Percentiles rank a stretch among this genome's conserved stretches.
Conservation (phyloP, 139 green algal genomes). For the Coelastrella sp. region DNA sequence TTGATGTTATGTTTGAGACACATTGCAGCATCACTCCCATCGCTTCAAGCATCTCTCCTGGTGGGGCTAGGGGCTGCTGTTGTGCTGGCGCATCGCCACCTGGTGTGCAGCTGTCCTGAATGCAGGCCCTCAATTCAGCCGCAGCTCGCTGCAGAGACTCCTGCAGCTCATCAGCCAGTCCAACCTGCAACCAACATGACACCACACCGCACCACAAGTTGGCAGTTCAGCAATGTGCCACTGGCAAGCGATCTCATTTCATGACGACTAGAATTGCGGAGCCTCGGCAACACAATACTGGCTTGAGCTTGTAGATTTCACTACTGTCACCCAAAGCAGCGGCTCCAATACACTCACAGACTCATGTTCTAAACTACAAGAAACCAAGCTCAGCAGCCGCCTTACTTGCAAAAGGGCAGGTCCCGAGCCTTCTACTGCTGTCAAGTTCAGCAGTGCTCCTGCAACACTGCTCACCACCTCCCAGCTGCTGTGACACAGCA, state of each 20-base stretch:
- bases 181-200: not conserved
- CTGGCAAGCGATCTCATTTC: too few relatives aligned
- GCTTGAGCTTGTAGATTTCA: too few relatives aligned
- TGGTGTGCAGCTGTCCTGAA: not conserved
- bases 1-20: not conserved
- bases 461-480: constrained; percentile 64
- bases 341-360: too few relatives aligned
- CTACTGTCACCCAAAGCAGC: too few relatives aligned
- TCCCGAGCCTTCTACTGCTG: not conserved
- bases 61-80: not conserved
- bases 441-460: constrained; percentile 26
- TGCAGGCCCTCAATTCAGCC: not conserved
- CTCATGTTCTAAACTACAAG: too few relatives aligned
- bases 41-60: not conserved
- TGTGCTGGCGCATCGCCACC: not conserved
- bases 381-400: not conserved
- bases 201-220: too few relatives aligned
- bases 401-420: not conserved
- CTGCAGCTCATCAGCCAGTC: not conserved
- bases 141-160: not conserved
- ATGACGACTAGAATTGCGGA: too few relatives aligned
- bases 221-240: too few relatives aligned
- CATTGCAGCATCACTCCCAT: constrained; percentile 8
- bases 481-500: constrained; percentile 65
- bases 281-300: too few relatives aligned